phyloP scores from a whole-genome alignment of 352 stramenopile species.

The Pythium aristosporum region DNA sequence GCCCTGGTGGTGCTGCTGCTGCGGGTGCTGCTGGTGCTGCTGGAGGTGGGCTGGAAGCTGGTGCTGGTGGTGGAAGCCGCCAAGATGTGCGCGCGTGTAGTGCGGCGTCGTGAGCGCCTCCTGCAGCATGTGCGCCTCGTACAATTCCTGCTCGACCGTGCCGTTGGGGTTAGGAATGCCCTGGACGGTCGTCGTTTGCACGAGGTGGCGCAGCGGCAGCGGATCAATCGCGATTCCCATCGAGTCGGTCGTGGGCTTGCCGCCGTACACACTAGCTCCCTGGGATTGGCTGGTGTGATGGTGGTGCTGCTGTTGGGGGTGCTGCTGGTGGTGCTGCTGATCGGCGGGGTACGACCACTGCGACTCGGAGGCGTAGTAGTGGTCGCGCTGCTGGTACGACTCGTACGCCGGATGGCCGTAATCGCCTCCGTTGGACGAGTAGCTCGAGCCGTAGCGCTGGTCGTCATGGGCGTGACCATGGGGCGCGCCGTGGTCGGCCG shows the following conservation, averaged over 20 bases:
- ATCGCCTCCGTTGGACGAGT: slow-evolving; percentile 7
- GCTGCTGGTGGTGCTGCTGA: slow-evolving; percentile 9
- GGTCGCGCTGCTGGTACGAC: slow-evolving; percentile 12
- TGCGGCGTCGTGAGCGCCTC: slow-evolving; percentile 30
- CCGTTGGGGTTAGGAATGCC: background rate
- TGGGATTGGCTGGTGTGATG: background rate
- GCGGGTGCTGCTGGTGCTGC: slow-evolving; percentile 15
- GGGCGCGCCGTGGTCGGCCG: slow-evolving; percentile 2
- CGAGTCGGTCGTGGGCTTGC: slow-evolving; percentile 18
- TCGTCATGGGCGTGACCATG: slow-evolving; percentile 1
- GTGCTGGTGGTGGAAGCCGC: slow-evolving; percentile 22
- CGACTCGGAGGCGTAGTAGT: slow-evolving; percentile 16
- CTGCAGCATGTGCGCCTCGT: slow-evolving; percentile 37
- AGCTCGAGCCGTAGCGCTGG: slow-evolving; percentile 16
- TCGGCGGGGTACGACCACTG: slow-evolving; percentile 17
- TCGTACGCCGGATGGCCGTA: slow-evolving; percentile 5
- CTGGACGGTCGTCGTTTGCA: slow-evolving; percentile 5
- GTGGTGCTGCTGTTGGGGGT: slow-evolving; percentile 1
- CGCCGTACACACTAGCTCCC: background rate
- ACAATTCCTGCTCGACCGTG: slow-evolving; percentile 31
- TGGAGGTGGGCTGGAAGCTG: slow-evolving; percentile 1
- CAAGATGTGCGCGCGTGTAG: slow-evolving; percentile 16
- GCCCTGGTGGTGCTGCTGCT: slow-evolving; percentile 6
- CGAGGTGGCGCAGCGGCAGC: slow-evolving; percentile 23
- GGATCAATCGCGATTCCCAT: slow-evolving; percentile 23